Base-by-base conservation (phyloP, 208 protist species). In the Vickermania spadyakhi region DNA sequence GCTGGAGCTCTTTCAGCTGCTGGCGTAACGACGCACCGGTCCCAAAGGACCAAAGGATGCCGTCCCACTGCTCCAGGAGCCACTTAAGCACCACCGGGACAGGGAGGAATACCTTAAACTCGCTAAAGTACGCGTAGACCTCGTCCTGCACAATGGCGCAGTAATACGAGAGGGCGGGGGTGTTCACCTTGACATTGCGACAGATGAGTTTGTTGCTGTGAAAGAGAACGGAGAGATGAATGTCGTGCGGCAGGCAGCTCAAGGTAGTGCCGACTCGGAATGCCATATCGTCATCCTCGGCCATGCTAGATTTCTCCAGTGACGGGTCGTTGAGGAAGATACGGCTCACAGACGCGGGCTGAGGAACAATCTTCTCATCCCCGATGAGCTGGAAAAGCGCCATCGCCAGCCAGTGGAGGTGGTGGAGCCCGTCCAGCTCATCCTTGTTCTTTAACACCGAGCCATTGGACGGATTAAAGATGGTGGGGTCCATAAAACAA, bases 351-450 rank as follows among this genome's bases (percentile, higher is more conserved):
- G 59, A 58, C 25, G 71, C 64, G 23, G 79, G 72, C 2, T 51
- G 54, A 2, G 79, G 75, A 3, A 86, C 71, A 0, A 82, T 79
- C 3, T 36, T 56, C 22, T 53, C 41, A 61, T 86, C 72, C 23
- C 69, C 58, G 18, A 86, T 65, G 7, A 50, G 54, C 23, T 64
- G 55, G 60, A 73, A 73, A 52, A 86, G 63, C 0, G 69, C 66
- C 0, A 86, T 64, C 0, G 68, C 64, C 23, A 86, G 67, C 72
- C 69, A 82, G 58, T 86, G 79, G 54, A 86, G 66, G 31, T 70
- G 72, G 27, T 59, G 36, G 4, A 82, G 58, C 53, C 80, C 42
- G 0, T 28, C 55, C 52, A 65, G 56, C 59, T 86, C 79, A 53
- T 81, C 75, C 2, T 60, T 57, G 59, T 76, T 79, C 45, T 67